These are phyloP conservation scores for Candida golubevii DNA, from an alignment of 805 yeast species.

Conservation along the genomic window DNA sequence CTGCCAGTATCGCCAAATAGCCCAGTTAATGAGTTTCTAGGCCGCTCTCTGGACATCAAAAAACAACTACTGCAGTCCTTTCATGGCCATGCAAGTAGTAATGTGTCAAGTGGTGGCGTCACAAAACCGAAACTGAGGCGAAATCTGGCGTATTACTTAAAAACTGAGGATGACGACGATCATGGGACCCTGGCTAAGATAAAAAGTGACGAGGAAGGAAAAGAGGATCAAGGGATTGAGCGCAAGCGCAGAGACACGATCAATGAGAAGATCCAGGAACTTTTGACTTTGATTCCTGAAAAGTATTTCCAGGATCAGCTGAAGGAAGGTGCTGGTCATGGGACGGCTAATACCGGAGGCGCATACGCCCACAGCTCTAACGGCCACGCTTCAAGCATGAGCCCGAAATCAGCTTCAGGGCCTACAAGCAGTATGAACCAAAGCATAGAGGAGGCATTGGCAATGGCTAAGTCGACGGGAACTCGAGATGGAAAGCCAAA, in stretches of 20 bases:
- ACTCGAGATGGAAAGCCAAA: conserved; percentile 83
- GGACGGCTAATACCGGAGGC: conserved; percentile 1
- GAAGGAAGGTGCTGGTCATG: conserved; percentile 22
- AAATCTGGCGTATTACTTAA: conserved; percentile 27
- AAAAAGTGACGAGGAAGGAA: conserved; percentile 15
- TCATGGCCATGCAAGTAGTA: conserved; percentile 16
- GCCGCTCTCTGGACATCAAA: conserved; percentile 35
- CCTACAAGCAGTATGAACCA: not conserved
- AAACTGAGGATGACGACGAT: conserved; percentile 17
- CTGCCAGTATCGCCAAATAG: conserved; percentile 20
- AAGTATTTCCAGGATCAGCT: conserved; percentile 29
- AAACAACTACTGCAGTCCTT: conserved; percentile 40
- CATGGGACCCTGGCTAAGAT: conserved; percentile 20
- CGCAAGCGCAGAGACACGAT: conserved; percentile 41
- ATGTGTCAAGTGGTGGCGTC: conserved; percentile 25
- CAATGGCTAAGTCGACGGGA: conserved; percentile 33
- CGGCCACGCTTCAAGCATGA: not conserved
- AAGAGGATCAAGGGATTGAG: conserved; percentile 37
- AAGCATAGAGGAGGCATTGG: conserved; percentile 6
- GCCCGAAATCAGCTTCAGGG: conserved; percentile 4
- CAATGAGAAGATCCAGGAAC: conserved; percentile 43
- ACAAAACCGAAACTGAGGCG: conserved; percentile 37
- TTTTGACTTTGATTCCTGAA: conserved; percentile 34
- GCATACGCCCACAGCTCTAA: not conserved
- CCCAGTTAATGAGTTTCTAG: conserved; percentile 21